Conservation (phyloP, 129 eudicot genomes). For the Tagetes erecta region DNA sequence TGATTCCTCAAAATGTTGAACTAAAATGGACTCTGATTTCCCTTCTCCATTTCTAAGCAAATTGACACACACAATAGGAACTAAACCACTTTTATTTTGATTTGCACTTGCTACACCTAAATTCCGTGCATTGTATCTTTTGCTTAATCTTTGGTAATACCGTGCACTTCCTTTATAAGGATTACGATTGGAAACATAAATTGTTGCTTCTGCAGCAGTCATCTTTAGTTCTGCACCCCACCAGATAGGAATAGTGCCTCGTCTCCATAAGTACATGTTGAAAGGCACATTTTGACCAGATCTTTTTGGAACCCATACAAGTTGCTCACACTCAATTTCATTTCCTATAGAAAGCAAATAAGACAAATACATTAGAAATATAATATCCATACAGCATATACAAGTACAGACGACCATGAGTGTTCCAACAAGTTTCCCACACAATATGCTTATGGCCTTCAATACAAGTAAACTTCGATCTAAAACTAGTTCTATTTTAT, state of each 20-base stretch:
- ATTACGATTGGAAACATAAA: slow-evolving; percentile 73
- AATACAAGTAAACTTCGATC: slow-evolving; percentile 10
- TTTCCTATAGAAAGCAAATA: slow-evolving; percentile 53
- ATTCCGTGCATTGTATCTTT: slow-evolving; percentile 67
- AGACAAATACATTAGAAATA: background rate
- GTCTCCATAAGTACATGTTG: slow-evolving; percentile 80
- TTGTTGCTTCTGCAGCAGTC: slow-evolving; percentile 94
- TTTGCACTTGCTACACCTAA: slow-evolving; percentile 40
- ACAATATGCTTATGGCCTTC: background rate
- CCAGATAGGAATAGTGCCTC: slow-evolving; percentile 97
- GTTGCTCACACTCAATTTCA: slow-evolving; percentile 94
- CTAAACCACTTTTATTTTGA: slow-evolving; percentile 56
- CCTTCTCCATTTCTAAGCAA: slow-evolving; percentile 84
- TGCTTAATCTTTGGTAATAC: slow-evolving; percentile 79
- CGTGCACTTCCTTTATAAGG: slow-evolving; percentile 89
- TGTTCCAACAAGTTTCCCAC: background rate
- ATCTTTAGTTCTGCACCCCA: slow-evolving; percentile 96
- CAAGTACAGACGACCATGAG: background rate
- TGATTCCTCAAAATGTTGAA: slow-evolving; percentile 88
- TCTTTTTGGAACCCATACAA: slow-evolving; percentile 83
- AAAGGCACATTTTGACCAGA: slow-evolving; percentile 75
- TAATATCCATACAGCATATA: background rate
- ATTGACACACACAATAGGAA: slow-evolving; percentile 83
- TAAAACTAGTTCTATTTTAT: slow-evolving; percentile 5
- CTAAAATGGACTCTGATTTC: slow-evolving; percentile 81